Evolutionary conservation across 108 stramenopile genomes (phyloP).

Genomic region (Chaetoceros muelleri): DNA sequence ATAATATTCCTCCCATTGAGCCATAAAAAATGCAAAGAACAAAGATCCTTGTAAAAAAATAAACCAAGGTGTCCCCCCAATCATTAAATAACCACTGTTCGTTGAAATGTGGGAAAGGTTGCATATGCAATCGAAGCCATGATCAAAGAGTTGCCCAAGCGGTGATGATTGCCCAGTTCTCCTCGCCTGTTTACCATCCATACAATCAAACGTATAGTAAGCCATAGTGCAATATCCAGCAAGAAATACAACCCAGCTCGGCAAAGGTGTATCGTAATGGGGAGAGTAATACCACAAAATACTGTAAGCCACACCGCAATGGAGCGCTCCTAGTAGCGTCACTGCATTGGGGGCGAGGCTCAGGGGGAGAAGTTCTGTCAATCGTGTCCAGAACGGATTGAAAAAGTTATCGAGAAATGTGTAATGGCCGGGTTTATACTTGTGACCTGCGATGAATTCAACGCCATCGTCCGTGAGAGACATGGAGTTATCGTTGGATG

Average conservation of each 20-base stretch:
- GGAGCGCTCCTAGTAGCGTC: conserved; percentile 64
- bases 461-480: conserved; percentile 32
- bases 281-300: conserved; percentile 38
- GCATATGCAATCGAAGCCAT: conserved; percentile 91
- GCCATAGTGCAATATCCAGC: conserved; percentile 44
- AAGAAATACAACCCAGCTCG: conserved; percentile 48
- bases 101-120: conserved; percentile 51
- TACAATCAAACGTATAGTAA: conserved; percentile 75
- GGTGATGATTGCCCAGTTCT: conserved; percentile 55
- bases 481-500: background rate
- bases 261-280: conserved; percentile 33
- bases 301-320: conserved; percentile 42
- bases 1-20: conserved; percentile 96
- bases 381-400: conserved; percentile 73
- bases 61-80: conserved; percentile 36
- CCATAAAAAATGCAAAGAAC: conserved; percentile 81
- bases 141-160: conserved; percentile 94
- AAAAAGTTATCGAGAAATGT: conserved; percentile 62
- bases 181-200: conserved; percentile 86
- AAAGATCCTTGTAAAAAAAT: conserved; percentile 51
- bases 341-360: conserved; percentile 90
- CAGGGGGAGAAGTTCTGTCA: conserved; percentile 69
- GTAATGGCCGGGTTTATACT: conserved; percentile 59
- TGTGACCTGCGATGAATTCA: conserved; percentile 62
- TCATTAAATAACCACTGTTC: conserved; percentile 27